Evolutionary conservation across 2,329 filamentous ascomycete genomes (phyloP).

Genomic region (Aureobasidium lini): DNA sequence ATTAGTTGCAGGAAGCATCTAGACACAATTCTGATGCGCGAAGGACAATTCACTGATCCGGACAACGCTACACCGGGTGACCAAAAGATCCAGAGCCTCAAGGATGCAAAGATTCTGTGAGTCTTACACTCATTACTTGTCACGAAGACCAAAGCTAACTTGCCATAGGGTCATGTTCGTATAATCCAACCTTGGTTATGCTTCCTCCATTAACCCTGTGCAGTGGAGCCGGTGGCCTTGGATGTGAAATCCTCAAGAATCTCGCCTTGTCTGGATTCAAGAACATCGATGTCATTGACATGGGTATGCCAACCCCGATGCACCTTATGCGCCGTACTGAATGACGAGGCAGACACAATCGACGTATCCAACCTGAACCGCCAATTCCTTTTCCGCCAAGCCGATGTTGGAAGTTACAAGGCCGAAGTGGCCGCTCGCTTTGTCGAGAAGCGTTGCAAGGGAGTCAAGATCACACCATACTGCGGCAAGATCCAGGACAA

Average conservation of each 20-base stretch:
- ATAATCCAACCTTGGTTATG: conserved; percentile 24
- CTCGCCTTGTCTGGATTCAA: conserved; percentile 92
- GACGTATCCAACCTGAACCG: conserved; percentile 97
- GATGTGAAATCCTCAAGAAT: conserved; percentile 95
- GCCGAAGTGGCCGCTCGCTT: conserved; percentile 88
- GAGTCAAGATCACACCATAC: conserved; percentile 87
- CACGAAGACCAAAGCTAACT: conserved; percentile 19
- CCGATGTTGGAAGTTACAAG: conserved; percentile 88
- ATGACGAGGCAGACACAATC: conserved; percentile 62
- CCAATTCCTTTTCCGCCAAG: conserved; percentile 88
- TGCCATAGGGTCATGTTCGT: conserved; percentile 45
- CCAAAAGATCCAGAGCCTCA: conserved; percentile 50
- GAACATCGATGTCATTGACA: conserved; percentile 97
- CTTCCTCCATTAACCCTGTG: not conserved
- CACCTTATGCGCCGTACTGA: conserved; percentile 9
- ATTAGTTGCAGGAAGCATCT: conserved; percentile 59
- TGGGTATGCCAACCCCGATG: conserved; percentile 54
- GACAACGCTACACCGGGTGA: conserved; percentile 36
- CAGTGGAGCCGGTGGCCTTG: conserved; percentile 86
- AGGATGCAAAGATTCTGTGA: conserved; percentile 52
- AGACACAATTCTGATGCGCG: conserved; percentile 66
- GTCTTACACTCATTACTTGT: not conserved
- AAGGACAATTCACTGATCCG: conserved; percentile 74
- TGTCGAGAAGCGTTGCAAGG: conserved; percentile 80
- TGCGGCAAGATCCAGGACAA: conserved; percentile 96